A percentile compares a stretch with the other conserved stretches of the same genome.
Evolutionary conservation across 1,284 basidiomycete genomes (phyloP).

Genomic region (Cryptococcus amylolentus): DNA sequence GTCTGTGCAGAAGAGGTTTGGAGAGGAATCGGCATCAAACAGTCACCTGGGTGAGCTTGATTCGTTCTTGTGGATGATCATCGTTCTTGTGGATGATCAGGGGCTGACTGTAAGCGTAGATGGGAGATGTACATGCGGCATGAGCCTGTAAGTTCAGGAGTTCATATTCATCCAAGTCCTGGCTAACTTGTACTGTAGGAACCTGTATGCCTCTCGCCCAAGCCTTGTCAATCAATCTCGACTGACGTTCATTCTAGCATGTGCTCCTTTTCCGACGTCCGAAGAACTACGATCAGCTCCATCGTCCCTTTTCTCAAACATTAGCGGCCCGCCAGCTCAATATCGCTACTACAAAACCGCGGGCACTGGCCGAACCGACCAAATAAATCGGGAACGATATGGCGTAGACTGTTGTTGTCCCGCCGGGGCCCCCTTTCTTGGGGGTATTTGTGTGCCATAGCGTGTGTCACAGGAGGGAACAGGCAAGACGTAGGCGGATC

Average conservation of each 20-base stretch:
- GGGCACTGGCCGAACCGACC: too few species aligned
- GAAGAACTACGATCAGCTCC: constrained; percentile 41
- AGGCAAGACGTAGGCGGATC: too few species aligned
- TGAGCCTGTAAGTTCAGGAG: constrained; percentile 40
- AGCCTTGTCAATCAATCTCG: neutral
- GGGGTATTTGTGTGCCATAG: too few species aligned
- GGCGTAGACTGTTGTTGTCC: too few species aligned
- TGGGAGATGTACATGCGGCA: constrained; percentile 53
- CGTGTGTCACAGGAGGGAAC: too few species aligned
- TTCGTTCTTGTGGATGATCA: neutral
- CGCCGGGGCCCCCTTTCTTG: too few species aligned
- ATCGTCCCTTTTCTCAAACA: constrained; percentile 34
- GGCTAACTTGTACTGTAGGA: neutral
- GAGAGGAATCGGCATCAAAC: constrained; percentile 49
- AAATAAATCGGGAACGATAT: too few species aligned
- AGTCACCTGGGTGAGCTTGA: constrained; percentile 44
- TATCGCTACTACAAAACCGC: neutral
- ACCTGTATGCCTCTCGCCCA: neutral
- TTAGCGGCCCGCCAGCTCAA: constrained; percentile 2
- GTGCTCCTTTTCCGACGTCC: constrained; percentile 48
- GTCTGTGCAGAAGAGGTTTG: constrained; percentile 48
- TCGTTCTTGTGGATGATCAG: neutral
- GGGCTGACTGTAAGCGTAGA: constrained; percentile 16
- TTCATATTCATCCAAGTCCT: neutral
- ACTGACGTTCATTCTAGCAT: constrained; percentile 21